Base-by-base conservation (phyloP, 1,284 basidiomycete species). In the Microbotryum lychnidis-dioicae region DNA sequence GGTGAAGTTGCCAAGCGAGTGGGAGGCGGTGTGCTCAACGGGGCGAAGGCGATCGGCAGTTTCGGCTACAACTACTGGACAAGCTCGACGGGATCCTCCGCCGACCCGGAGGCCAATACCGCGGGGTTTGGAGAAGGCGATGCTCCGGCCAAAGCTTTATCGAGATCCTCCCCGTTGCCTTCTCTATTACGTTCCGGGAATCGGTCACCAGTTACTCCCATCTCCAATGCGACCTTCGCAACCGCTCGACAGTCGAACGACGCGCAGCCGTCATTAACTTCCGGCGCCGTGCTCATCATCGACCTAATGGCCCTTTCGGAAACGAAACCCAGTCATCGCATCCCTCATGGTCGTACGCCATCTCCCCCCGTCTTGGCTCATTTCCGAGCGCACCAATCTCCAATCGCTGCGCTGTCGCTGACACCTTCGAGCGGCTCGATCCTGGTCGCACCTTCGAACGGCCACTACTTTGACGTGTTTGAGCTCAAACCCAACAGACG, bases 341-440 rank as follows among this genome's bases (percentile, higher is more conserved):
- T 47, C 42, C 47, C 29, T 48, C n/a, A 18, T 6, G 21, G 8
- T 46, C 53, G 20, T 29, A 10, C 18, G 21, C 50, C 20, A 1
- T 47, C 6, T 14, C 50, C 5, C 33, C 52, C 49, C 42, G 56
- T 71, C 37, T 42, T 42, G 37, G 60, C 70, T 20, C 69, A 70
- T 54, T 71, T 72, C 59, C 60, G 63, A 21, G 66, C 70, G 5
- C 69, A 64, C 27, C 53, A 61, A 18, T 79, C 83, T 62, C 76
- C 80, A 0, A 73, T 89, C 21, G 77, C 80, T 4, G 74, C 76
- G 10, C 71, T 89, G 3, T 73, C 75, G 27, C 87, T 88, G 71
- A 82, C 83, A 0, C 74, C 76, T 3, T 81, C 85, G 57, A 86
- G 86, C 0, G 83, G 81, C 12, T 76, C 75, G 9, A 67, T 91